A percentile compares a stretch with the other conserved stretches of the same genome.
Conservation (phyloP, 495 filamentous ascomycete species). For the Oidiodendron maius region DNA sequence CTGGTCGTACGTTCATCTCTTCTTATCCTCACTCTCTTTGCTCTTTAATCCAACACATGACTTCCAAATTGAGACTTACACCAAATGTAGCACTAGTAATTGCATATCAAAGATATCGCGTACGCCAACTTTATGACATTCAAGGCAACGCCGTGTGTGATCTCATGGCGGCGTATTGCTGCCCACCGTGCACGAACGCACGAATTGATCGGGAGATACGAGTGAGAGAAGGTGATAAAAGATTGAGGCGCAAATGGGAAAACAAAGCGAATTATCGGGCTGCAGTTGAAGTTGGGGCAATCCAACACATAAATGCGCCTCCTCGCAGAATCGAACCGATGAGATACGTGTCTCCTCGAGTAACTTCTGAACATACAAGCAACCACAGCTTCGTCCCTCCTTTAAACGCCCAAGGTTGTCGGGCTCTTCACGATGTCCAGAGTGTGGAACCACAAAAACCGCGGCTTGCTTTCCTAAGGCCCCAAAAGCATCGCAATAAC, state of each 20-base stretch:
- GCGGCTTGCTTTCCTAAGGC: neutral
- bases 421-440: neutral
- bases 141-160: constrained; percentile 14
- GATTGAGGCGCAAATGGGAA: too few species aligned
- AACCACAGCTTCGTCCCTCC: neutral
- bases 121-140: constrained; percentile 22
- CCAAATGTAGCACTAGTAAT: constrained; percentile 5
- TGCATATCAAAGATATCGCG: constrained; percentile 13
- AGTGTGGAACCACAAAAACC: neutral
- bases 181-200: constrained; percentile 13
- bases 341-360: constrained; percentile 10
- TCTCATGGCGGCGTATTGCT: constrained; percentile 11
- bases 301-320: neutral
- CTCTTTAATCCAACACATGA: too few species aligned
- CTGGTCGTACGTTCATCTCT: neutral
- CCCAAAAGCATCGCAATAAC: neutral
- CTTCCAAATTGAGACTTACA: neutral
- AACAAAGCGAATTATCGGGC: too few species aligned
- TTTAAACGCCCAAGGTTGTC: neutral
- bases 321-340: neutral
- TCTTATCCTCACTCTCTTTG: too few species aligned
- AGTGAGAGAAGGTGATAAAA: constrained; percentile 15
- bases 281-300: too few species aligned
- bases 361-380: neutral
- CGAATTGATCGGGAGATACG: constrained; percentile 25